Evolutionary conservation across 805 yeast species (phyloP), one percentile per base, ranked within the genome.

Genomic region (Torulaspora microellipsoides): DNA sequence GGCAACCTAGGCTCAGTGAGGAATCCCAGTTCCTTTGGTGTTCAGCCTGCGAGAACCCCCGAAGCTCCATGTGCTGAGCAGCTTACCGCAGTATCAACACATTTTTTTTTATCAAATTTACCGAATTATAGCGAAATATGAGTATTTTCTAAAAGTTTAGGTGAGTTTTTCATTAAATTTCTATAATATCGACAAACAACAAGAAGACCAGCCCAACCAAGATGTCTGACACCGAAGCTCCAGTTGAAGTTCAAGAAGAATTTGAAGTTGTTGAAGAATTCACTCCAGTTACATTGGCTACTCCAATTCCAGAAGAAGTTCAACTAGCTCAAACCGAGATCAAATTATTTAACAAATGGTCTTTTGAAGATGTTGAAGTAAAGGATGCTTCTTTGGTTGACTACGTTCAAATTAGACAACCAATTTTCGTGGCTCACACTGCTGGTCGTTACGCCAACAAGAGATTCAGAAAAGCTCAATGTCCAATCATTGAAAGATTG

Each of bases 381-480:
- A 89, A 88, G 82, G 99, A 93, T 73, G 85, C 95, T 70, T 91
- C 99, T 58, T 81, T 93, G 73, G 89, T 93, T 68, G 99, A 93
- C 78, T 93, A 93, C 93, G 77, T 93, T 66, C 98, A 91, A 80
- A 78, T 93, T 77, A 85, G 95, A 76, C 86, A 85, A 73, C 97
- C 99, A 71, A 95, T 89, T 67, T 93, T 89, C 68, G 93, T 90
- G 56, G 79, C 97, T 68, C 99, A 93, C 93, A 88, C 98, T 67
- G 97, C 99, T 67, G 99, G 99, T 74, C 91, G 96, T 77, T 93
- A 91, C 80, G 98, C 98, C 68, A 74, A 87, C 78, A 93, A 93
- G 88, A 90, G 99, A 78, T 93, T 93, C 86, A 90, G 98, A 85
- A 93, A 93, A 85, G 93, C 98, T 63, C 99, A 93, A 82, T 90